Base-by-base conservation (phyloP, 2,329 filamentous ascomycete genomes). In the Coniochaeta sp. region DNA sequence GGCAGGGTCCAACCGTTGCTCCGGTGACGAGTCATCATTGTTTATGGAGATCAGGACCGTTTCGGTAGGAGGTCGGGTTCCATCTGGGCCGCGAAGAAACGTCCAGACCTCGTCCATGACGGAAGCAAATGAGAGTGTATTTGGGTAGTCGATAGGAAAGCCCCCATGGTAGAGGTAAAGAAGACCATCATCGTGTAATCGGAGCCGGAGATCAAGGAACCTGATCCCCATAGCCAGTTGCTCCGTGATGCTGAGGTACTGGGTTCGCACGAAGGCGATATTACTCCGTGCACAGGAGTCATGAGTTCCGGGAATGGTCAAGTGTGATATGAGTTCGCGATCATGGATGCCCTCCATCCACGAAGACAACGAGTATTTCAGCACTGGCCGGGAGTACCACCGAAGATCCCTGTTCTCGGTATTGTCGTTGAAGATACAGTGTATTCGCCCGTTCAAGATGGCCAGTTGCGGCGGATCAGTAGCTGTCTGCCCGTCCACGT, bases 241-340 rank as follows among this genome's bases (percentile, higher is more conserved):
- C 54, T 81, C 77, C 42, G 68, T 66, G 0, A 85, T 75, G 27
- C 76, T 74, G 16, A 86, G 79, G 32, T 82, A 78, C 67, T 89
- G 86, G 58, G 86, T 89, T 35, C 85, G 78, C n/a, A 89, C 86
- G 8, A 83, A 87, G 0, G 85, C 85, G 9, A 65, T 59, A 45
- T 57, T 60, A 52, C 60, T 62, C 46, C 63, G 55, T 33, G 64
- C 64, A 40, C 56, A 58, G 18, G 83, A 86, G 65, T 89, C 89
- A 69, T 89, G 86, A 0, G 86, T 89, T 52, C 86, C 86, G 1
- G 86, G 86, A 46, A 89, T 85, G 6, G 82, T 86, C 24, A 89
- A 71, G 1, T 77, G 75, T 6, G 82, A 85, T 6, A 89, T 65
- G 2, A 80, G 73, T 0, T 75, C 77, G 24, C 73, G 69, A 58